Evolutionary conservation across 2,329 filamentous ascomycete genomes (phyloP).

Genomic region (Arthrobotrys sinensis): DNA sequence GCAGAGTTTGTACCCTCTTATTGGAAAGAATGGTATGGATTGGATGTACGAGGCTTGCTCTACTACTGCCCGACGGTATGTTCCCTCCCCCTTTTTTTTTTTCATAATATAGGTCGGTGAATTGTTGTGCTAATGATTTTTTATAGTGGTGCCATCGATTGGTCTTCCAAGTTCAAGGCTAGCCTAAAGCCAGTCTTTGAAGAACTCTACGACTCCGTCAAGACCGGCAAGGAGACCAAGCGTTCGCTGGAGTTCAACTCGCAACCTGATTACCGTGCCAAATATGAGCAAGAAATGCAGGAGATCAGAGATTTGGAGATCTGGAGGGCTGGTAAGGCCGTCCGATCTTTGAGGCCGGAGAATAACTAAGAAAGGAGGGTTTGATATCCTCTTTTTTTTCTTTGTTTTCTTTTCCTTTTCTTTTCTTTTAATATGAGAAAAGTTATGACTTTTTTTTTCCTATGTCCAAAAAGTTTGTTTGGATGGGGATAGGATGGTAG

Average conservation of each 20-base stretch:
- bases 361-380: constrained; percentile 76
- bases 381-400: constrained; percentile 27
- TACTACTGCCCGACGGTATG: constrained; percentile 84
- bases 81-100: background rate
- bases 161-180: constrained; percentile 97
- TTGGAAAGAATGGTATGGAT: constrained; percentile 96
- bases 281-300: constrained; percentile 98
- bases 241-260: constrained; percentile 97
- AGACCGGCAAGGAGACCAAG: constrained; percentile 92
- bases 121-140: constrained; percentile 10
- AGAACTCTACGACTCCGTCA: constrained; percentile 93
- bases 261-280: constrained; percentile 94
- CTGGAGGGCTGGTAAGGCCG: constrained; percentile 98
- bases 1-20: constrained; percentile 96
- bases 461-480: constrained; percentile 22
- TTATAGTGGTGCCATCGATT: constrained; percentile 91
- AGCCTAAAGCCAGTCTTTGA: constrained; percentile 99
- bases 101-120: background rate
- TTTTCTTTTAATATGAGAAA: constrained; percentile 57
- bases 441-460: constrained; percentile 66
- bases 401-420: constrained; percentile 16
- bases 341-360: constrained; percentile 89
- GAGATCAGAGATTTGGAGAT: constrained; percentile 99
- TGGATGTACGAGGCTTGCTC: constrained; percentile 99
- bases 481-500: background rate